Conservation (phyloP, 2,329 filamentous ascomycete species). For the Mollisiaceae sp. region DNA sequence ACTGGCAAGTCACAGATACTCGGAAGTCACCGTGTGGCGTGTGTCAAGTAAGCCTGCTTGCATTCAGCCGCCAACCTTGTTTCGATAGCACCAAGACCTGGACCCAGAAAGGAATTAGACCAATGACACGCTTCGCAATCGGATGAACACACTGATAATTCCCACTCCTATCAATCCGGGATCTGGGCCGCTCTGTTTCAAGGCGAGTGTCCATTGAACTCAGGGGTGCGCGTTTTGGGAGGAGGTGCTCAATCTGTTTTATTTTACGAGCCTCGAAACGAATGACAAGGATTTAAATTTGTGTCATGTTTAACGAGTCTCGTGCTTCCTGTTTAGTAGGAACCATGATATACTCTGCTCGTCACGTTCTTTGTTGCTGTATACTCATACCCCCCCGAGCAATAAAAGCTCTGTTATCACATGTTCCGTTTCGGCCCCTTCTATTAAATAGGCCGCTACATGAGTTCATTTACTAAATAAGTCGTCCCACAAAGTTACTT, state of each 20-base stretch:
- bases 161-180: background rate
- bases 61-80: conserved; percentile 2
- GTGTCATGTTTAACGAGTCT: conserved; percentile 1
- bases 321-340: background rate
- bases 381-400: background rate
- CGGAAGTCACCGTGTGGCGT: background rate
- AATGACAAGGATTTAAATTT: background rate
- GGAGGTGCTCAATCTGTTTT: background rate
- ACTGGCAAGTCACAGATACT: background rate
- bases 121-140: background rate
- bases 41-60: conserved; percentile 19
- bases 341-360: background rate
- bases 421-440: conserved; percentile 4
- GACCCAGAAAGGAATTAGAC: background rate
- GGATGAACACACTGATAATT: background rate
- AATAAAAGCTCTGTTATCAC: background rate
- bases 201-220: background rate
- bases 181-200: background rate
- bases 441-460: background rate
- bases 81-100: background rate
- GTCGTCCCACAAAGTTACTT: conserved; percentile 1
- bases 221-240: background rate
- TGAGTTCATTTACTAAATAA: conserved; percentile 1
- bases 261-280: background rate
- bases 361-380: conserved; percentile 1